Evolutionary conservation across 352 stramenopile species (phyloP), one percentile per base, ranked within the genome.

Genomic region (Phytophthora gonapodyides): DNA sequence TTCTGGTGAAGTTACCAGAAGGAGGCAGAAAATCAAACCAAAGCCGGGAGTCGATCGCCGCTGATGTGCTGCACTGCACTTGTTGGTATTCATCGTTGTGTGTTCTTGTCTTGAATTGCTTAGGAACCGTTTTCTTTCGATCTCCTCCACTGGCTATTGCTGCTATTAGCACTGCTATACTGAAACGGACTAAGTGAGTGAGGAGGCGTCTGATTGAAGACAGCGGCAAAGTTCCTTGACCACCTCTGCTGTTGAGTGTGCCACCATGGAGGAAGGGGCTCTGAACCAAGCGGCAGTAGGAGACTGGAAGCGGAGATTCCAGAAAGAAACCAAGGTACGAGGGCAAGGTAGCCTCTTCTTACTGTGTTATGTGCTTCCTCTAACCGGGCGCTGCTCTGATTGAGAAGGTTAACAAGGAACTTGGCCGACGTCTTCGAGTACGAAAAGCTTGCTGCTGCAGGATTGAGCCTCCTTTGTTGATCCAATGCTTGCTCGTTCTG

Each of bases 371-470:
- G 49, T 16, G 31, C 12, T 56, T 43, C 17, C 12, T 19, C 19
- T 48, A 33, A 24, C 51, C 40, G 48, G 24, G 43, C 31, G 11
- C 40, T 57, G 21, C 24, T 42, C 53, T 44, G 3, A 45, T 46
- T 61, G 11, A 42, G 1, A 59, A 91, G 82, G 82, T 91, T n/a
- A 91, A 91, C 31, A 77, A 89, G 50, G 82, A 91, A 56, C 75
- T 91, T 1, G 82, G 78, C 16, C 71, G 82, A 7, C 69, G 82
- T 15, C 69, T 91, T 43, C 71, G 77, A 36, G 82, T 91, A 73
- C 40, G 78, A 61, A 11, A 24, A 27, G 24, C 24, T 27, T 27
- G 24, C 2, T 6, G 24, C 24, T 27, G 24, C 24, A 27, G 2
- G 24, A 6, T 27, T 6, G 24, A 6, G 24, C 24, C 3, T 27